phyloP scores from a whole-genome alignment of 2,329 filamentous ascomycete species.

The Venturia effusa region DNA sequence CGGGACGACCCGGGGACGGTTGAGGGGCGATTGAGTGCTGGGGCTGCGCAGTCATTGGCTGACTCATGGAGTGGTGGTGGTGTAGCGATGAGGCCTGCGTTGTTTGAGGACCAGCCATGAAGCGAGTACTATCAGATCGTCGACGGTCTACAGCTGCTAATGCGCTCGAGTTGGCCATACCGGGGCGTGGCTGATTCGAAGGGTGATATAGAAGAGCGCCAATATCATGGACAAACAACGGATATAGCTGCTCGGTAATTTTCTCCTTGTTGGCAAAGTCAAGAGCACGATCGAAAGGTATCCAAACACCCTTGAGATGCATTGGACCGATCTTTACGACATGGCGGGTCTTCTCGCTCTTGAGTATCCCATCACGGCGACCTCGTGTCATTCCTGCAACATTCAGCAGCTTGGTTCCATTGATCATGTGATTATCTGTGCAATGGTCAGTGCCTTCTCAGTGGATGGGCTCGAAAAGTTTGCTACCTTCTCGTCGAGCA shows the following conservation, averaged over 20 bases:
- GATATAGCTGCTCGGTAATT: constrained; percentile 90
- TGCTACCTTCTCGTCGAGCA: constrained; percentile 76
- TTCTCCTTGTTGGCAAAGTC: constrained; percentile 99
- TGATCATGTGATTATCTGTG: constrained; percentile 96
- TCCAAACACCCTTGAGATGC: constrained; percentile 98
- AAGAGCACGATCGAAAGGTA: constrained; percentile 92
- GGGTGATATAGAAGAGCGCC: constrained; percentile 88
- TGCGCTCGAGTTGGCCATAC: constrained; percentile 48
- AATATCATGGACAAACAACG: constrained; percentile 95
- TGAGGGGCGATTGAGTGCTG: constrained; percentile 52
- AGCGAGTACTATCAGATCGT: constrained; percentile 48
- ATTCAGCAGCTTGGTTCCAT: constrained; percentile 92
- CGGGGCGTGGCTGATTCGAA: constrained; percentile 71
- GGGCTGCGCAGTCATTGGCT: constrained; percentile 43
- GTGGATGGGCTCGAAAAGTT: background rate
- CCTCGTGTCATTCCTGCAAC: constrained; percentile 97
- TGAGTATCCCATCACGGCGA: constrained; percentile 87
- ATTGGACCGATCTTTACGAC: constrained; percentile 99
- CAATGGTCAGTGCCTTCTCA: background rate
- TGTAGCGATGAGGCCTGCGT: constrained; percentile 59
- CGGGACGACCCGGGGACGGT: constrained; percentile 50
- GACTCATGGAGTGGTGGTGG: constrained; percentile 58
- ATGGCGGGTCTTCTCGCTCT: constrained; percentile 93
- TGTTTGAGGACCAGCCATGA: constrained; percentile 36
- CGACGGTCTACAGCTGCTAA: constrained; percentile 70